These are phyloP conservation scores for Phytophthora ohioensis DNA, from an alignment of 352 stramenopile genomes.

Conservation along the genomic window DNA sequence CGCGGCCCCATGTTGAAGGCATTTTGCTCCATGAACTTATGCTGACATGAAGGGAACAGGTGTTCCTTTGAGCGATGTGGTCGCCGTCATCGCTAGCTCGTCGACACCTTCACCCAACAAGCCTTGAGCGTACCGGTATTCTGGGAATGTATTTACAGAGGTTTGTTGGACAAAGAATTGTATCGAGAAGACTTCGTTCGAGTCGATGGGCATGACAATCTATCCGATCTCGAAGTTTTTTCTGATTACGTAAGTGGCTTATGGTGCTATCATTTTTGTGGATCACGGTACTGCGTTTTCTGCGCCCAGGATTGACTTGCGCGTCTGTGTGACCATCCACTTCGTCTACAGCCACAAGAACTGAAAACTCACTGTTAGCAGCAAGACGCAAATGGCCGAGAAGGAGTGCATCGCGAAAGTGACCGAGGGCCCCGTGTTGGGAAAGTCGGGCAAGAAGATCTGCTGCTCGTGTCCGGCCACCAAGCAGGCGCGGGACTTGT, in stretches of 20 bases:
- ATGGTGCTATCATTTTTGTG: conserved; percentile 11
- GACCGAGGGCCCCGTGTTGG: conserved; percentile 58
- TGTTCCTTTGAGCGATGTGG: conserved; percentile 22
- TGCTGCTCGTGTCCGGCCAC: conserved; percentile 98
- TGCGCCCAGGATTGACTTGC: conserved; percentile 25
- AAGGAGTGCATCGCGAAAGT: conserved; percentile 48
- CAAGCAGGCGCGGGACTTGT: conserved; percentile 94
- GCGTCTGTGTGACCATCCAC: neutral
- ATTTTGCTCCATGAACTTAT: neutral
- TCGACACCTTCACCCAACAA: conserved; percentile 32
- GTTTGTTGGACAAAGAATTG: neutral
- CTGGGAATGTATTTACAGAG: conserved; percentile 9
- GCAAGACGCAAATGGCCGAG: conserved; percentile 48
- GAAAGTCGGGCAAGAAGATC: conserved; percentile 98
- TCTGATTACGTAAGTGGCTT: conserved; percentile 12
- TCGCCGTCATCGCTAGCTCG: conserved; percentile 15
- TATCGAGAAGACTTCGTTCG: neutral
- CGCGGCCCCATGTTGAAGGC: neutral
- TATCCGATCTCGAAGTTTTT: neutral
- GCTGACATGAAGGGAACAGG: conserved; percentile 14
- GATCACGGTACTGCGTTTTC: conserved; percentile 10
- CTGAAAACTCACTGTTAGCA: conserved; percentile 16
- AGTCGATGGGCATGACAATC: neutral
- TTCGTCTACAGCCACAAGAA: conserved; percentile 20
- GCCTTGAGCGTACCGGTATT: neutral